Base-by-base conservation (phyloP, 2,329 filamentous ascomycete species). In the Xylariales sp. region DNA sequence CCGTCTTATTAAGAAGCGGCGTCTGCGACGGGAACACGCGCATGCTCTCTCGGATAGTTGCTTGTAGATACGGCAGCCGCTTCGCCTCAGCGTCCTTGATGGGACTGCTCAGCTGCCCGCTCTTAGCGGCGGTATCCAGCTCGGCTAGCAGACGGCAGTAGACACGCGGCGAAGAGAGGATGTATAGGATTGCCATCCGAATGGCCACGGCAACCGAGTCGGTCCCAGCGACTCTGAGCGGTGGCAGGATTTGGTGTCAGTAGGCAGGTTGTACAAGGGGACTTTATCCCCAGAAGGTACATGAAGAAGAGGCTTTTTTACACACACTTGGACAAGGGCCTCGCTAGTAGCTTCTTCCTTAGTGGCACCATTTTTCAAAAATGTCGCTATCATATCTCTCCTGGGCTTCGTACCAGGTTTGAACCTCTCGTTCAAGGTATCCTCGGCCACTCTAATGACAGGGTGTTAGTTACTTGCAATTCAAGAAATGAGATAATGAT, bases 221-320 rank as follows among this genome's bases (percentile, higher is more conserved):
- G 2, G 40, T 41, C 5, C 43, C 43, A 7, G 43, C 43, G n/a
- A 47, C 47, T n/a, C 42, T 43, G 10, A n/a, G n/a, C n/a, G n/a
- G n/a, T n/a, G n/a, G n/a, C n/a, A n/a, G n/a, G n/a, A n/a, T n/a
- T n/a, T n/a, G n/a, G n/a, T n/a, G n/a, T n/a, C n/a, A n/a, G n/a
- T n/a, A n/a, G n/a, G n/a, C n/a, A n/a, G n/a, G n/a, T n/a, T n/a
- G n/a, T n/a, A n/a, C n/a, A n/a, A n/a, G n/a, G n/a, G n/a, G n/a
- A n/a, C n/a, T n/a, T n/a, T n/a, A n/a, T n/a, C n/a, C n/a, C n/a
- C n/a, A n/a, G n/a, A n/a, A n/a, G n/a, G n/a, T n/a, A n/a, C n/a
- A n/a, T n/a, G n/a, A n/a, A n/a, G n/a, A n/a, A n/a, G n/a, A n/a
- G n/a, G n/a, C n/a, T n/a, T n/a, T n/a, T n/a, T n/a, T n/a, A 37